Evolutionary conservation across 768 basidiomycete genomes (phyloP), one percentile per base, ranked within the genome.

Genomic region (Lyophyllum decastes): DNA sequence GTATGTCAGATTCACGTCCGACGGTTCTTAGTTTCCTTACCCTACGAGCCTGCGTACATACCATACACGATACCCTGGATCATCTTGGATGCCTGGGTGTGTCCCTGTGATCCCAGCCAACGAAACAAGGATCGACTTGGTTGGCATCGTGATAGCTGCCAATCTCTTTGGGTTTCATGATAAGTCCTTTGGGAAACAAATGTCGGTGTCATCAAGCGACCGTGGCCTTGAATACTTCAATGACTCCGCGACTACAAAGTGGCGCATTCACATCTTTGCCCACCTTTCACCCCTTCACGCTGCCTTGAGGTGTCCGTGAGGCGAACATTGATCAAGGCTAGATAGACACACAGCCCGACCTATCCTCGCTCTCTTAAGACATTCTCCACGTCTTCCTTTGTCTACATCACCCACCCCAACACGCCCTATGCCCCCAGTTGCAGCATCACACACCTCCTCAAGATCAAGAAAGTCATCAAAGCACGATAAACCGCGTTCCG

Each of bases 261-360:
- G 60, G 66, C 61, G 61, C 49, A 55, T 59, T 46, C 41, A 60
- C 56, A 62, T 49, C 54, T 44, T 53, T 55, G 52, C 56, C 61
- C 61, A 63, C 43, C 47, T 51, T 66, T 60, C 53, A 54, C 59
- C 55, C 58, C 53, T 57, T 58, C 60, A 57, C 55, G 38, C 45
- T 48, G 63, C 68, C 68, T 68, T 62, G 66, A 63, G 64, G 66
- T 49, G 34, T 57, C 61, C 67, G 61, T 62, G 66, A 67, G 68
- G 67, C 63, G 45, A 44, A 57, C 54, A 64, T 62, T 60, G 56
- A 63, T 65, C 58, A 54, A 26, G 40, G 34, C 30, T 49, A 46
- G 46, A 47, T 49, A 55, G 40, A n/a, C n/a, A 41, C 40, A 5
- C 40, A 41, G 19, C 55, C 50, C 58, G 33, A 17, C 30, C 53